Base-by-base conservation (phyloP, 768 basidiomycete species). In the Hortiboletus campestris region DNA sequence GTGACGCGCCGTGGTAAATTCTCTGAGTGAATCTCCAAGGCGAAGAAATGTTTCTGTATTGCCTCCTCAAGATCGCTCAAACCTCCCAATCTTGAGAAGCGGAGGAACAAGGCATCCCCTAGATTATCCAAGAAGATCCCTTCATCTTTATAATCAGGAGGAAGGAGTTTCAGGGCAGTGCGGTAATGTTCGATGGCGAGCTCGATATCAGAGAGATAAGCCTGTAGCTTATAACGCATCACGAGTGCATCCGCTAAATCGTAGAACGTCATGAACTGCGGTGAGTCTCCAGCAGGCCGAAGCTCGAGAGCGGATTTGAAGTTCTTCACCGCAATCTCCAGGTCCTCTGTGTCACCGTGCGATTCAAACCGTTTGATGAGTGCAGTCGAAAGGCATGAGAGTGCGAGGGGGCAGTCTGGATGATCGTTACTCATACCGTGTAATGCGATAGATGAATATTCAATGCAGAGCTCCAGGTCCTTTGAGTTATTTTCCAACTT, bases 221-320 rank as follows among this genome's bases (percentile, higher is more conserved):
- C 56, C 11, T 53, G 51, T 3, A 61, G 50, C 25, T 64, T 62
- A 47, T 74, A 75, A 20, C 63, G 72, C 48, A 60, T 53, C 12
- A 59, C 31, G 14, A 73, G 61, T 6, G 64, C 63, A 41, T 64
- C 61, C 3, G 67, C 72, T 31, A 73, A 57, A 49, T 70, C 71
- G n/a, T 53, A 61, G 34, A 64, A 62, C 19, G 49, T 38, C 22
- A 31, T 57, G 28, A 56, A 54, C 29, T 50, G 60, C n/a, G 55
- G 35, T 17, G 66, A 28, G 39, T 63, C 55, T 34, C 46, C 61
- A 31, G 53, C 16, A 32, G 60, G 54, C 38, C 46, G 45, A 34
- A 69, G 55, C 1, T 64, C 55, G 6, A 70, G 56, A 22, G 61
- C 63, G 14, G 57, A 53, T 41, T 59, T 51, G 32, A 67, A 57